Percentiles rank a stretch among this genome's conserved stretches.
Evolutionary conservation across 768 basidiomycete species (phyloP).

Genomic region (Tulasnella sp.): DNA sequence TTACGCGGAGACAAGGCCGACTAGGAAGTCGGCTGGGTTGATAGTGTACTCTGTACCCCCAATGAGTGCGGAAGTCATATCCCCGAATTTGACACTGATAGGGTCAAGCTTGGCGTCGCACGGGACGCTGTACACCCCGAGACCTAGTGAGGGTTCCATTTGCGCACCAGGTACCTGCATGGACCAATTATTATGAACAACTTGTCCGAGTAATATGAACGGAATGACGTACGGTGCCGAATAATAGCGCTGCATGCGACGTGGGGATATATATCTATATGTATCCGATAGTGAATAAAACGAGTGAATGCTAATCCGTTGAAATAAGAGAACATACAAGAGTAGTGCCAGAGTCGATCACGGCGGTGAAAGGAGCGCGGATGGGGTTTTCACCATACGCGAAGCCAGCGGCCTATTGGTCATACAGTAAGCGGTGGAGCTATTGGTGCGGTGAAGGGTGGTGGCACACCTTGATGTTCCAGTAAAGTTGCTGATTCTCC

Average conservation of each 20-base stretch:
- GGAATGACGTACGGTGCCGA: background rate
- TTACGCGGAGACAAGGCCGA: too few relatives aligned
- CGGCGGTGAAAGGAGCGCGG: background rate
- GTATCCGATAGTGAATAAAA: background rate
- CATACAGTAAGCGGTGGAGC: background rate
- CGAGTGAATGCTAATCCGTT: constrained; percentile 2
- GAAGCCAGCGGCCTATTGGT: background rate
- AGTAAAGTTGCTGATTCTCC: background rate
- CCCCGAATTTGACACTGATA: too few relatives aligned
- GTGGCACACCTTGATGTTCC: constrained; percentile 7
- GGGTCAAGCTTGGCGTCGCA: background rate
- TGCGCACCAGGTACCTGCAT: too few relatives aligned
- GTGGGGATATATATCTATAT: too few relatives aligned
- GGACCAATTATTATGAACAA: background rate
- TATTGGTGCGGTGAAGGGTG: too few relatives aligned
- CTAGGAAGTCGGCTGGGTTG: too few relatives aligned
- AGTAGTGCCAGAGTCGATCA: constrained; percentile 2
- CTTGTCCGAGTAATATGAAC: background rate
- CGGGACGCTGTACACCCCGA: background rate
- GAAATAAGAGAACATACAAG: background rate
- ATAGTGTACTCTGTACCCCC: too few relatives aligned
- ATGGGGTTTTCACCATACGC: background rate
- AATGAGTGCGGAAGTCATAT: too few relatives aligned
- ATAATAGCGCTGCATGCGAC: background rate
- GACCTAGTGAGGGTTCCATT: background rate